Evolutionary conservation across 1,284 basidiomycete genomes (phyloP).

Genomic region (Fomitopsis palustris): DNA sequence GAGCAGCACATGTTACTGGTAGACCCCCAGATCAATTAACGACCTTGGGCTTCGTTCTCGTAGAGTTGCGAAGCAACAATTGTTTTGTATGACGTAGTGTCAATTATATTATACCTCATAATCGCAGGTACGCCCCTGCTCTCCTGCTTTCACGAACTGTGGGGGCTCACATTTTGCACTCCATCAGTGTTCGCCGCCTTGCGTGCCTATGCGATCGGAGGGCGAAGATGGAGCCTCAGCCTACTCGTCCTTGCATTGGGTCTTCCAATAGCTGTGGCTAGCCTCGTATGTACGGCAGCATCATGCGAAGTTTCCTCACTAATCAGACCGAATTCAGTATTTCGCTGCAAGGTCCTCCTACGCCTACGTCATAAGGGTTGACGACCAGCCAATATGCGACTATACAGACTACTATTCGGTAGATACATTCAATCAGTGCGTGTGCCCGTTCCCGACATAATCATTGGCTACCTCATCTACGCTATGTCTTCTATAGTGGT

Average conservation of each 20-base stretch:
- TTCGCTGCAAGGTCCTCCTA: conserved; percentile 5
- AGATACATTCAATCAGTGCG: neutral
- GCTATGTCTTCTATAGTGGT: neutral
- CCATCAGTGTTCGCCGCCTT: conserved; percentile 12
- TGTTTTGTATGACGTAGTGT: conserved; percentile 5
- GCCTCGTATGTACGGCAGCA: conserved; percentile 6
- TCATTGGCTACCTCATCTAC: neutral
- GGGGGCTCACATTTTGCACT: neutral
- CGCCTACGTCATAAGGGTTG: neutral
- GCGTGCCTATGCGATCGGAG: conserved; percentile 10
- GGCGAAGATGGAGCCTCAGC: conserved; percentile 3
- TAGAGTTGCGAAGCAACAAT: conserved; percentile 8
- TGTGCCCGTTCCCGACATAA: neutral
- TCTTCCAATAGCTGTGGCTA: conserved; percentile 4
- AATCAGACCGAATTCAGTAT: neutral
- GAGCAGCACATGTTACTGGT: neutral
- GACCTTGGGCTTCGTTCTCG: no score
- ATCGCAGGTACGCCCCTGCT: no score
- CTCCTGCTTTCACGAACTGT: neutral
- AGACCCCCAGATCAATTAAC: no score
- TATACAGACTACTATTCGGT: conserved; percentile 4
- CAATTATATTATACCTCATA: conserved; percentile 7
- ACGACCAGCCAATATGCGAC: conserved; percentile 2
- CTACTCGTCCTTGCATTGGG: conserved; percentile 4
- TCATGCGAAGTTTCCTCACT: no score